Percentiles rank a stretch among this genome's conserved stretches.
Conservation (phyloP, 768 basidiomycete species). For the Terana coerulea region DNA sequence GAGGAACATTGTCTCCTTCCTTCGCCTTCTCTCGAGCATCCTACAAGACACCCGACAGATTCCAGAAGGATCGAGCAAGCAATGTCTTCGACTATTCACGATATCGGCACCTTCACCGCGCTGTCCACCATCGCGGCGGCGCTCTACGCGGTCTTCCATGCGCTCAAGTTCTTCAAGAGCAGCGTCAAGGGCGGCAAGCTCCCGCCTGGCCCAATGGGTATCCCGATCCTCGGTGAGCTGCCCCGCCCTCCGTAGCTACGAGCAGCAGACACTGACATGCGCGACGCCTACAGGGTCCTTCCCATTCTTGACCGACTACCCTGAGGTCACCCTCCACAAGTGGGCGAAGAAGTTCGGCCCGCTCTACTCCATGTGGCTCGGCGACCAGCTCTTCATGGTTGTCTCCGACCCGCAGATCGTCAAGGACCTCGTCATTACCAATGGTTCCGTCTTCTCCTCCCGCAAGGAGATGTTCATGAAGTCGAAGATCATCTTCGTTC, state of each 20-base stretch:
- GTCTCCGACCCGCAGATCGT: slow-evolving; percentile 41
- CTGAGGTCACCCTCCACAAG: slow-evolving; percentile 37
- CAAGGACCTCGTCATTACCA: slow-evolving; percentile 41
- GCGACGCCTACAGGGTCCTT: slow-evolving; percentile 16
- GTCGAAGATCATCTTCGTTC: slow-evolving; percentile 37
- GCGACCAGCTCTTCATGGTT: slow-evolving; percentile 43
- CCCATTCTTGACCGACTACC: slow-evolving; percentile 36
- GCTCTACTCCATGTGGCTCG: slow-evolving; percentile 42
- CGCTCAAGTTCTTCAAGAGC: neutral
- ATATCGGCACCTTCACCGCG: neutral
- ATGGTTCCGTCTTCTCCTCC: slow-evolving; percentile 43
- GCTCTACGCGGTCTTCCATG: neutral
- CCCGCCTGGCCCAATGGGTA: slow-evolving; percentile 10
- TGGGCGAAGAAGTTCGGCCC: slow-evolving; percentile 43
- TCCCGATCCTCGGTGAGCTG: slow-evolving; percentile 10
- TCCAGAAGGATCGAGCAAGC: neutral
- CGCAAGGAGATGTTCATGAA: slow-evolving; percentile 43
- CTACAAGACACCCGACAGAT: neutral
- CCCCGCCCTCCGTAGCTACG: neutral
- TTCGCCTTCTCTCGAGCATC: neutral
- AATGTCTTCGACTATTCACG: neutral
- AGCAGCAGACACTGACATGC: neutral
- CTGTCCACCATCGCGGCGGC: neutral
- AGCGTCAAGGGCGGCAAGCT: neutral
- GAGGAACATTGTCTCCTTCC: too few relatives aligned